Evolutionary conservation across 805 yeast species (phyloP), one percentile per base, ranked within the genome.

Genomic region (Zygosaccharomyces kombuchaensis): DNA sequence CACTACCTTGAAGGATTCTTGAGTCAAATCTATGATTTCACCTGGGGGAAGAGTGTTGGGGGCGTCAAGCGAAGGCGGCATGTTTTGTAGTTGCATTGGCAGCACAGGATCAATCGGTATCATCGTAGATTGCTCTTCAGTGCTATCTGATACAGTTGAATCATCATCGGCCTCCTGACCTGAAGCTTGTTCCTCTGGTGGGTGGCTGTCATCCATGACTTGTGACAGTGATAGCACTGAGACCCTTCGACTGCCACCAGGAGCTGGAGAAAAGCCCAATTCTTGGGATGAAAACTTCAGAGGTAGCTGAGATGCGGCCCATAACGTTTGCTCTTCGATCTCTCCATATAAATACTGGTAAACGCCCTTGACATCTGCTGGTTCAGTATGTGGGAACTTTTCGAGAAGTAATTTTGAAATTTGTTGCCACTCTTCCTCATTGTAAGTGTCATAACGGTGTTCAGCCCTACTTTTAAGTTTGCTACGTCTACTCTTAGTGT

Each of bases 1-100:
- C 2, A 60, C 66, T 4, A 52, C 64, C 29, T 60, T 56, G 38
- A 59, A 64, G 1, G 68, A 60, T 17, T 46, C 60, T 36, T 59
- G 61, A 3, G 66, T 59, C 31, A 62, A 43, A 44, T 59, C 64
- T 4, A 59, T 58, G 6, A 61, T 46, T 23, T 40, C 47, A 13
- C 46, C 46, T 12, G 37, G 23, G 7, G 29, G 27, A 6, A 45
- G 40, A 16, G 14, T 9, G 34, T 21, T 6, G 25, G 41, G 13
- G 13, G 22, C 10, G 14, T 14, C 22, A 27, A 29, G 32, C 14
- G 10, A 14, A 10, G n/a, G 10, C 32, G 10, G 32, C 2, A 7
- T 7, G 16, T 12, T 2, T n/a, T 29, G 14, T 14, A 2, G 41
- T 10, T 4, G 41, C 26, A 2, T 16, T 21, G 13, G 5, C 13